A percentile compares a stretch with the other conserved stretches of the same genome.
phyloP scores from a whole-genome alignment of 2,329 filamentous ascomycete genomes.

The Didymella segeticola region DNA sequence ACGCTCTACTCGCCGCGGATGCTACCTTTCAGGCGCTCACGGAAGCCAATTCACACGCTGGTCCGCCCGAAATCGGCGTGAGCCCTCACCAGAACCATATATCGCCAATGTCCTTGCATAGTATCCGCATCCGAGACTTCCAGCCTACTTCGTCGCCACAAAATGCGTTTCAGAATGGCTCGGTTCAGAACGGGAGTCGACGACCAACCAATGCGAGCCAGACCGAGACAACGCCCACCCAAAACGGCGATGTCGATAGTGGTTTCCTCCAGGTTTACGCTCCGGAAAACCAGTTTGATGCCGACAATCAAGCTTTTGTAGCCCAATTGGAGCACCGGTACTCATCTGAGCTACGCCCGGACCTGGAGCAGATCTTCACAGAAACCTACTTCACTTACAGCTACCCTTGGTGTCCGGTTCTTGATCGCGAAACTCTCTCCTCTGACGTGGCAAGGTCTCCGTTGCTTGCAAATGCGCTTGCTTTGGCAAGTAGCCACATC shows the following conservation, averaged over 20 bases:
- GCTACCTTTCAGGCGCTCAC: constrained; percentile 15
- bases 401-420: constrained; percentile 32
- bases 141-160: constrained; percentile 14
- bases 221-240: constrained; percentile 22
- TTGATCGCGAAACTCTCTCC: constrained; percentile 23
- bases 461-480: constrained; percentile 28
- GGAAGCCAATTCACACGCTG: not conserved
- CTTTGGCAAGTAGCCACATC: constrained; percentile 28
- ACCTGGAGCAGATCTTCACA: constrained; percentile 29
- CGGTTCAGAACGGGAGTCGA: not conserved
- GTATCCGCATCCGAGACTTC: constrained; percentile 2
- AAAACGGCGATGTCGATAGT: constrained; percentile 26
- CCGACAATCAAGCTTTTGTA: constrained; percentile 29
- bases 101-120: constrained; percentile 14
- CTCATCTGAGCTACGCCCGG: constrained; percentile 20
- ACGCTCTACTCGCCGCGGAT: constrained; percentile 21
- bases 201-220: constrained; percentile 11
- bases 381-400: constrained; percentile 31
- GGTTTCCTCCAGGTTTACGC: constrained; percentile 29
- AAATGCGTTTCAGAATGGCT: constrained; percentile 4
- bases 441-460: constrained; percentile 26
- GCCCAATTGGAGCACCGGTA: constrained; percentile 29
- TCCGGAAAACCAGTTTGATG: constrained; percentile 29
- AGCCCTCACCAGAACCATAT: constrained; percentile 6
- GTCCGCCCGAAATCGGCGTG: not conserved